Evolutionary conservation across 2,329 filamentous ascomycete species (phyloP).

Genomic region (Pseudocercospora ulei): DNA sequence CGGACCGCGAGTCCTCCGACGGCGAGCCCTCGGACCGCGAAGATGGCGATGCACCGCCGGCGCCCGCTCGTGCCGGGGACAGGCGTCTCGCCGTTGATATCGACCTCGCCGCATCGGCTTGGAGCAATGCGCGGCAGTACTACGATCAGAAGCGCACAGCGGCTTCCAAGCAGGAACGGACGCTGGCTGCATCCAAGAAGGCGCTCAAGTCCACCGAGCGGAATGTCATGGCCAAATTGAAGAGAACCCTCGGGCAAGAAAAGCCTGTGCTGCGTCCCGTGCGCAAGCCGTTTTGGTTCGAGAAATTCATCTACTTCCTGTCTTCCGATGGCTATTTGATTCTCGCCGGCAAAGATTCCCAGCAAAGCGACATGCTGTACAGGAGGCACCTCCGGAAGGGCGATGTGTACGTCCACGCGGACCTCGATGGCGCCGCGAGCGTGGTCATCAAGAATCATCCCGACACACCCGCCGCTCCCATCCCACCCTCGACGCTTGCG

Average conservation of each 20-base stretch:
- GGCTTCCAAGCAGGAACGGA: slow-evolving; percentile 79
- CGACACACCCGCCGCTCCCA: slow-evolving; percentile 66
- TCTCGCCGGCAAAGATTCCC: slow-evolving; percentile 71
- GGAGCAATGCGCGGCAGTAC: slow-evolving; percentile 83
- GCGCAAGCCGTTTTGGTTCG: slow-evolving; percentile 82
- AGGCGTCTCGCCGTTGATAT: slow-evolving; percentile 65
- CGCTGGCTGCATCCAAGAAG: slow-evolving; percentile 65
- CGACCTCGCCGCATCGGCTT: slow-evolving; percentile 69
- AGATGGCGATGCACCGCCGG: slow-evolving; percentile 44
- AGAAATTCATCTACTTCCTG: slow-evolving; percentile 93
- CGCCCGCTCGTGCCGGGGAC: slow-evolving; percentile 30
- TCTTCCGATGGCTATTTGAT: slow-evolving; percentile 93
- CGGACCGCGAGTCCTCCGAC: slow-evolving; percentile 56
- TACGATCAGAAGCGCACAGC: slow-evolving; percentile 81
- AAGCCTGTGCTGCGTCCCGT: slow-evolving; percentile 77
- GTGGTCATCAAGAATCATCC: slow-evolving; percentile 85
- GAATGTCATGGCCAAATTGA: slow-evolving; percentile 77
- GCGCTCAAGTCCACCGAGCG: slow-evolving; percentile 83
- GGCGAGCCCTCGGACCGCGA: slow-evolving; percentile 54
- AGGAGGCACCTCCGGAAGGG: slow-evolving; percentile 74
- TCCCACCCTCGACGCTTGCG: slow-evolving; percentile 80
- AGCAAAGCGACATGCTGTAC: slow-evolving; percentile 90
- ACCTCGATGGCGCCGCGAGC: slow-evolving; percentile 72
- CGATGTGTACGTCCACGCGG: slow-evolving; percentile 85
- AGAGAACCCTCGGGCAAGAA: slow-evolving; percentile 81